A percentile compares a stretch with the other conserved stretches of the same genome.
Evolutionary conservation across 164 flowering plant species (phyloP).

Genomic region (Cinnamomum chago): DNA sequence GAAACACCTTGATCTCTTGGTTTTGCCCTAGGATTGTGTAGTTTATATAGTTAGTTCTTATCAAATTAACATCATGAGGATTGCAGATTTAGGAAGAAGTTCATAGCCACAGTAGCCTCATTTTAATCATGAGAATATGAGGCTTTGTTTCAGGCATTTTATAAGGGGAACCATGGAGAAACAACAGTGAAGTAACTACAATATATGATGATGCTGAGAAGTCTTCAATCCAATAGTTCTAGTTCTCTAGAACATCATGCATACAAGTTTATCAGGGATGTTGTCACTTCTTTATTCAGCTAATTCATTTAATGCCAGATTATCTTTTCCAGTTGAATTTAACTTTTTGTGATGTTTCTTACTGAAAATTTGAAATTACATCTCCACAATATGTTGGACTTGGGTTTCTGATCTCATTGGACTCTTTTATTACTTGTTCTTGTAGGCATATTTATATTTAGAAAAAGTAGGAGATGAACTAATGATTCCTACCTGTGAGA

Average conservation of each 20-base stretch:
- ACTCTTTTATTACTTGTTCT: background rate
- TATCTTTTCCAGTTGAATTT: background rate
- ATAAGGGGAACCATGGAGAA: background rate
- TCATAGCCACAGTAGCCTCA: background rate
- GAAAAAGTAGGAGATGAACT: background rate
- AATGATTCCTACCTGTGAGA: too few species aligned
- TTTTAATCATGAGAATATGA: background rate
- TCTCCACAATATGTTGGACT: background rate
- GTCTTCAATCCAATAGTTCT: background rate
- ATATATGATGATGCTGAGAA: background rate
- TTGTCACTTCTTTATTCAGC: background rate
- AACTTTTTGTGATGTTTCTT: background rate
- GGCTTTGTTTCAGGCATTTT: background rate
- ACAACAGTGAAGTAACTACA: background rate
- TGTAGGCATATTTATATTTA: background rate
- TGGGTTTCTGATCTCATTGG: background rate
- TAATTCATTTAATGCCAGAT: background rate
- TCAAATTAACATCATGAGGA: too few species aligned
- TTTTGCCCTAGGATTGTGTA: too few species aligned
- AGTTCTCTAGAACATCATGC: background rate
- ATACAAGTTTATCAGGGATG: background rate
- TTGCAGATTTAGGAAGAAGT: too few species aligned
- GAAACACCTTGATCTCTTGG: too few species aligned
- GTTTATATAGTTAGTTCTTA: too few species aligned
- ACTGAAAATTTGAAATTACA: background rate